Percentiles rank a stretch among this genome's conserved stretches.
Conservation (phyloP, 306 rosid genomes). For the Pachyrhizus erosus region DNA sequence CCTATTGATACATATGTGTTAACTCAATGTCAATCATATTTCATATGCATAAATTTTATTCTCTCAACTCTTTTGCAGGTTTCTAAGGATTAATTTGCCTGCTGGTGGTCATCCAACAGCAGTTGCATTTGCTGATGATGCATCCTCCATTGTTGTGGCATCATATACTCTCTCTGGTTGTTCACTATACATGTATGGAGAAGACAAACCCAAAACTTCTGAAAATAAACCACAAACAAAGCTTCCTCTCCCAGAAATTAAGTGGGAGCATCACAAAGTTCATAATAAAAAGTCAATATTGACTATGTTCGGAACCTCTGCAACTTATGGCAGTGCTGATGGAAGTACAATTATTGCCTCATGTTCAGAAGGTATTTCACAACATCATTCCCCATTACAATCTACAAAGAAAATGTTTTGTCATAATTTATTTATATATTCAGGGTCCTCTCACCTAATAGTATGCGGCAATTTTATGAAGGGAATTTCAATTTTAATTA, state of each 20-base stretch:
- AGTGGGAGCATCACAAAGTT: conserved; percentile 88
- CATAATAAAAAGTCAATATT: conserved; percentile 80
- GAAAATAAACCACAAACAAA: conserved; percentile 69
- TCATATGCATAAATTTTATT: conserved; percentile 26
- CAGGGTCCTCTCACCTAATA: conserved; percentile 27
- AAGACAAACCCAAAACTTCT: conserved; percentile 69
- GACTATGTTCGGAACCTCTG: conserved; percentile 76
- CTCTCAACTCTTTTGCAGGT: conserved; percentile 63
- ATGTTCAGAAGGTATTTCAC: conserved; percentile 89
- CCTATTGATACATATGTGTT: conserved; percentile 15
- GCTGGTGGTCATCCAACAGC: conserved; percentile 93
- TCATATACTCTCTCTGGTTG: conserved; percentile 72
- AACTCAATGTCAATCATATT: conserved; percentile 36
- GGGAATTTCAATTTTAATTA: conserved; percentile 25
- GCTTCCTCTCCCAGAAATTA: conserved; percentile 94
- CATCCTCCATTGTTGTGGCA: conserved; percentile 81
- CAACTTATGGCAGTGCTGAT: conserved; percentile 92
- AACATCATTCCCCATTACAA: neutral
- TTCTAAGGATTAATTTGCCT: conserved; percentile 82
- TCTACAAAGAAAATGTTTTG: neutral
- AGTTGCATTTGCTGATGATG: conserved; percentile 68
- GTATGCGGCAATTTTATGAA: conserved; percentile 24
- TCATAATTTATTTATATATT: conserved; percentile 23
- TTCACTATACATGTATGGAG: conserved; percentile 91
- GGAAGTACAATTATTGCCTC: conserved; percentile 89